These are phyloP conservation scores for Truncatella angustata DNA, from an alignment of 2,329 filamentous ascomycete species.

Conservation along the genomic window DNA sequence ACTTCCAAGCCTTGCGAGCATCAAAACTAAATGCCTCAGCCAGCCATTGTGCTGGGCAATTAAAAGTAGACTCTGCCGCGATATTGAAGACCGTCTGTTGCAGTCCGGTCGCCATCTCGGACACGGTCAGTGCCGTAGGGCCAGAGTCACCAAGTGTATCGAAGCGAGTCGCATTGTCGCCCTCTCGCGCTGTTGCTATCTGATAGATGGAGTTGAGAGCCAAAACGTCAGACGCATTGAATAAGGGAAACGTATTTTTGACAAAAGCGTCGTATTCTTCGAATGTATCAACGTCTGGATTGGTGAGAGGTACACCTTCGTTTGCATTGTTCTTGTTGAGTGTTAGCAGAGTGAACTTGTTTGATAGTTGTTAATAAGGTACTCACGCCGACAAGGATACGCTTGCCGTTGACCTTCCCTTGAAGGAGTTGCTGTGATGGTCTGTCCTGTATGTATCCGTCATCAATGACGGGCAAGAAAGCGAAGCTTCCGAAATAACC, in stretches of 20 bases:
- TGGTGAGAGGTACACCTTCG: conserved; percentile 26
- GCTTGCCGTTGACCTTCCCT: conserved; percentile 30
- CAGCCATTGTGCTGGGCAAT: conserved; percentile 48
- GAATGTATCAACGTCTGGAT: not conserved
- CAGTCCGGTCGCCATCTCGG: not conserved
- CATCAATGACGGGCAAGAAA: conserved; percentile 38
- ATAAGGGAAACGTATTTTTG: not conserved
- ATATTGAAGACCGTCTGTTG: conserved; percentile 36
- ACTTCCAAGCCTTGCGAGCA: conserved; percentile 36
- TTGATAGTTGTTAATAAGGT: too few species aligned
- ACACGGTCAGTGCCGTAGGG: not conserved
- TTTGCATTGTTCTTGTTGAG: conserved; percentile 35
- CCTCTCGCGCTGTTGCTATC: not conserved
- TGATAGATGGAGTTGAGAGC: not conserved
- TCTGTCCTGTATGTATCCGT: conserved; percentile 27
- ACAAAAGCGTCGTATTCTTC: not conserved
- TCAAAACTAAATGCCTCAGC: conserved; percentile 16
- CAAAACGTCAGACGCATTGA: not conserved
- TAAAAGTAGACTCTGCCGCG: conserved; percentile 53
- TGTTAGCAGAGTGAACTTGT: too few species aligned
- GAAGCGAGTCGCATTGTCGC: not conserved
- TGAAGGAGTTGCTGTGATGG: conserved; percentile 27
- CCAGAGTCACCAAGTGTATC: not conserved
- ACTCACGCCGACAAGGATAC: conserved; percentile 25
- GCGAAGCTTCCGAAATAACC: conserved; percentile 23